Percentiles rank a stretch among this genome's conserved stretches.
Evolutionary conservation across 1,139 yeast species (phyloP).

Genomic region (Scheffersomyces illinoinensis): DNA sequence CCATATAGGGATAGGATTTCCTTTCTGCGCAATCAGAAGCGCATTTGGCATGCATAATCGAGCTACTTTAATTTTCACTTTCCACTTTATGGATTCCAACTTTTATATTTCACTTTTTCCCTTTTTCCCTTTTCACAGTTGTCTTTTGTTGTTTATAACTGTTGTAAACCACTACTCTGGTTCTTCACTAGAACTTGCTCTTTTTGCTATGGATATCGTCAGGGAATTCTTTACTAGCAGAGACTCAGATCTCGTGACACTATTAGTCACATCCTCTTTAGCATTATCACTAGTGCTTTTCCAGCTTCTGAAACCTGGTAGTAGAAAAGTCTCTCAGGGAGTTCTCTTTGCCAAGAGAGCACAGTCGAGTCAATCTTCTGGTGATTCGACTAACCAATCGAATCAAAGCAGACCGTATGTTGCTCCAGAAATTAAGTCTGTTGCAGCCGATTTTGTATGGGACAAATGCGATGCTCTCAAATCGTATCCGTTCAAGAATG

Average conservation of each 20-base stretch:
- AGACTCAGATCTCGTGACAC: neutral
- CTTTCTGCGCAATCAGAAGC: neutral
- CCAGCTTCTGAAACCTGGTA: neutral
- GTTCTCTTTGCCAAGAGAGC: neutral
- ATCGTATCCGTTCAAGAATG: constrained; percentile 54
- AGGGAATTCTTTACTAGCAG: neutral
- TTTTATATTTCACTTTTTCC: neutral
- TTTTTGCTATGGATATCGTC: neutral
- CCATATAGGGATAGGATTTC: neutral
- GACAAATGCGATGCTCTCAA: constrained; percentile 39
- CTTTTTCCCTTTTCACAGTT: neutral
- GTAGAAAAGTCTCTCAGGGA: neutral
- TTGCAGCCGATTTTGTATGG: constrained; percentile 47
- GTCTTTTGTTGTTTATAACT: neutral
- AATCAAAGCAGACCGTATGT: constrained; percentile 2
- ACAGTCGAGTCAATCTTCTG: neutral
- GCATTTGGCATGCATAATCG: neutral
- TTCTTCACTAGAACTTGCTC: neutral
- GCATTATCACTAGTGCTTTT: neutral
- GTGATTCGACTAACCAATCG: neutral
- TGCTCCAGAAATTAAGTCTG: constrained; percentile 18
- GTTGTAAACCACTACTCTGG: neutral
- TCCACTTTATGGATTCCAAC: neutral
- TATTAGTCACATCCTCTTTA: neutral
- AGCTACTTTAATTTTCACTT: neutral